Conservation (phyloP, 139 green algal species). For the Chlamydomonas schloesseri region DNA sequence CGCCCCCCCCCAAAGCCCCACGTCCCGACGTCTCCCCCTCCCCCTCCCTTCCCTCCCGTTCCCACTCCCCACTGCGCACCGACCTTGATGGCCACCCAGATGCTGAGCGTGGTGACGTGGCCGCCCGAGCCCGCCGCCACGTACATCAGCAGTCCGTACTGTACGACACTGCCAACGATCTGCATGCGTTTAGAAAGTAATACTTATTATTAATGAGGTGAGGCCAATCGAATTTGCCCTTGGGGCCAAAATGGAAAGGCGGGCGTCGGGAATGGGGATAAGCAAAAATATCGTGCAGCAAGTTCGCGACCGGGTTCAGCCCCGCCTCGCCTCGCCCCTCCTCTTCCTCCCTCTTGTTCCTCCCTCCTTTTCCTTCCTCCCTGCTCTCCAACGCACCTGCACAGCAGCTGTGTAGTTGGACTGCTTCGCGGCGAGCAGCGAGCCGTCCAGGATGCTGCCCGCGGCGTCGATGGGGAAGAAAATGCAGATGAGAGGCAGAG, state of each 20-base stretch:
- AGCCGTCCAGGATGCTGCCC: conserved; percentile 66
- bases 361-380: too few species aligned
- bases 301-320: background rate
- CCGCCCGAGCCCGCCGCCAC: conserved; percentile 34
- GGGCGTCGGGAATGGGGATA: too few species aligned
- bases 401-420: conserved; percentile 58
- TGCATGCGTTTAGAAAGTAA: background rate
- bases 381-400: background rate
- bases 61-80: background rate
- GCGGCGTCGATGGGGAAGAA: conserved; percentile 66
- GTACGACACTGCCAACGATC: conserved; percentile 34
- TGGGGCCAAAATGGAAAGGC: too few species aligned
- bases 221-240: too few species aligned
- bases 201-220: too few species aligned
- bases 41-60: background rate
- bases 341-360: too few species aligned
- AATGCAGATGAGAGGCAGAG: conserved; percentile 58
- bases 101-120: conserved; percentile 34
- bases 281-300: too few species aligned
- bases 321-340: background rate
- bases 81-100: conserved; percentile 55
- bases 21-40: too few species aligned
- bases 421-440: conserved; percentile 67
- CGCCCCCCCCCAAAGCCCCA: too few species aligned
- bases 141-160: conserved; percentile 54